Evolutionary conservation across 768 basidiomycete genomes (phyloP), one percentile per base, ranked within the genome.

Genomic region (Leccinum obscurum): DNA sequence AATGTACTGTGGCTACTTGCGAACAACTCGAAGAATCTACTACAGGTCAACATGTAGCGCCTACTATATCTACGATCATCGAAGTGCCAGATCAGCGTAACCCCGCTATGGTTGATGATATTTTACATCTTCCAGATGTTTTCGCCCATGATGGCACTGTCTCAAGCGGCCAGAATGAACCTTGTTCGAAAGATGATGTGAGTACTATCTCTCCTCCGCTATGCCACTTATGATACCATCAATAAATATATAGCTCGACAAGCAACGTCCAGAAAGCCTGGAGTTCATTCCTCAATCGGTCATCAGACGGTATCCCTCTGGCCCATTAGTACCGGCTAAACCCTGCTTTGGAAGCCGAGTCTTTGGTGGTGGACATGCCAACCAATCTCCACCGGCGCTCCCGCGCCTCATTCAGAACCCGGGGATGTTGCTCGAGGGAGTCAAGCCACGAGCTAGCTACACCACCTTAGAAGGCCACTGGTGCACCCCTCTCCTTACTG

Each of bases 231-330:
- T 28, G n/a, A n/a, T 24, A 52, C 17, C 0, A 35, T 50, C 9
- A 17, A 56, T 37, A 13, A 20, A 20, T 20, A 41, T 54, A 24
- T 50, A 65, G 66, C 26, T 34, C 26, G 6, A 30, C 5, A 60
- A 59, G 10, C 46, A 11, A 55, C 69, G 64, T 20, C 69, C 68
- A 24, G 66, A 68, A 44, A 61, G 70, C 30, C 54, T 70, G 49
- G 56, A 58, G 8, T 70, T 72, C 52, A 52, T 70, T 54, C 69
- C 69, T 24, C 70, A 68, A 24, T 72, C 69, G 2, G 70, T 72
- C 35, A 53, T 70, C 22, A 61, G 64, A 35, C 70, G 68, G 41
- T 58, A 66, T 56, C 70, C 70, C 3, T 62, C 66, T 2, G 57
- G 46, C 0, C 24, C 60, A 13, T 55, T 22, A 22, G 37, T 30